phyloP scores from a whole-genome alignment of 306 rosid genomes.

The Cucumis cinereus region DNA sequence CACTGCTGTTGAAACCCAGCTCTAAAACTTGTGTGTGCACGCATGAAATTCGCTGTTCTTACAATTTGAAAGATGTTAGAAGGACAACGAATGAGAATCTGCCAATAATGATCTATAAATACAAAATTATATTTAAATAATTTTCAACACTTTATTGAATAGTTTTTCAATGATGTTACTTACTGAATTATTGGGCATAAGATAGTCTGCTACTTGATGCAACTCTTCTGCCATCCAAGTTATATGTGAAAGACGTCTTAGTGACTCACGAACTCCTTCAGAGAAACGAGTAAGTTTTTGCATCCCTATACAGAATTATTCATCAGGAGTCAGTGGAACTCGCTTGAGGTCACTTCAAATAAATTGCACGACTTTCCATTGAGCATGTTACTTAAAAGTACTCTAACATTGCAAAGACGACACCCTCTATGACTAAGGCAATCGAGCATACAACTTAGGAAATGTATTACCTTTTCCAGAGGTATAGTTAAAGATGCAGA shows the following conservation, averaged over 20 bases:
- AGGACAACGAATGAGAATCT: constrained; percentile 2
- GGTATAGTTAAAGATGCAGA: constrained; percentile 58
- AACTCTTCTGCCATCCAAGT: constrained; percentile 81
- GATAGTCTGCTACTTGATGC: constrained; percentile 55
- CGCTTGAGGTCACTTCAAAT: not conserved
- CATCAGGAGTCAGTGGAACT: not conserved
- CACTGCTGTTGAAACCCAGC: constrained; percentile 35
- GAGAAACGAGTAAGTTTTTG: constrained; percentile 58
- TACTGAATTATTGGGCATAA: constrained; percentile 54
- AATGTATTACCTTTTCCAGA: constrained; percentile 55
- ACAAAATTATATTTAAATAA: not conserved
- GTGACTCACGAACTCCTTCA: constrained; percentile 67
- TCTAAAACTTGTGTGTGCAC: constrained; percentile 77
- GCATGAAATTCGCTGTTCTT: constrained; percentile 75
- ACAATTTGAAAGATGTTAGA: constrained; percentile 21
- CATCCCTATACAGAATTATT: constrained; percentile 34
- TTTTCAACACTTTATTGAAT: not conserved
- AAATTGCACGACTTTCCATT: not conserved
- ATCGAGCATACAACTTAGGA: not conserved
- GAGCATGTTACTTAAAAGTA: not conserved
- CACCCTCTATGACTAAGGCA: not conserved
- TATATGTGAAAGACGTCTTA: constrained; percentile 57
- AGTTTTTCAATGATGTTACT: constrained; percentile 17
- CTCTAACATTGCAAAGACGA: not conserved
- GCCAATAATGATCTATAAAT: not conserved